Evolutionary conservation across 768 basidiomycete genomes (phyloP).

Genomic region (Auricularia auricula-judae): DNA sequence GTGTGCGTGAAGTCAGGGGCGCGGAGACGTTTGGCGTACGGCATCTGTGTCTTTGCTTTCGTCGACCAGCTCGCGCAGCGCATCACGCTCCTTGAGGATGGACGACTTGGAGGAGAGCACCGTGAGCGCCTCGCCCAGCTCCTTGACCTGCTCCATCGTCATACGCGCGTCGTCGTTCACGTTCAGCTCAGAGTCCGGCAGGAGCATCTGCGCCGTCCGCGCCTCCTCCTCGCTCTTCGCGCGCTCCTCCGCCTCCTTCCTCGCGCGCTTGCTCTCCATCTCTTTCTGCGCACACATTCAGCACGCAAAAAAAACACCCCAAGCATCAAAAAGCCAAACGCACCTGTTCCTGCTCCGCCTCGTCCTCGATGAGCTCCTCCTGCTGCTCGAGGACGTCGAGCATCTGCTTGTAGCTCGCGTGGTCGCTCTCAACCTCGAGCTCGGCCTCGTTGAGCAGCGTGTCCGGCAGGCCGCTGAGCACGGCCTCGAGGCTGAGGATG

Average conservation of each 20-base stretch:
- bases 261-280: conserved; percentile 79
- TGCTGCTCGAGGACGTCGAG: conserved; percentile 96
- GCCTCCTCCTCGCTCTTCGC: conserved; percentile 49
- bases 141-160: conserved; percentile 92
- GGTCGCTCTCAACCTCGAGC: conserved; percentile 87
- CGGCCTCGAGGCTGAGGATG: conserved; percentile 75
- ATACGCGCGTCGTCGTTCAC: conserved; percentile 73
- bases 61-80: conserved; percentile 83
- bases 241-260: conserved; percentile 66
- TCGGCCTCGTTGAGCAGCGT: conserved; percentile 96
- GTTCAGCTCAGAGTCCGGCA: conserved; percentile 83
- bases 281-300: conserved; percentile 38
- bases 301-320: not conserved
- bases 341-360: conserved; percentile 89
- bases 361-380: conserved; percentile 98
- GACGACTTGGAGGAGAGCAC: conserved; percentile 89
- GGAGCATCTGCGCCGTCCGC: conserved; percentile 63
- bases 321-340: not conserved
- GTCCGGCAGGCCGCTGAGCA: conserved; percentile 86
- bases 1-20: too few relatives aligned
- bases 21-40: conserved; percentile 26
- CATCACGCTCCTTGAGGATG: conserved; percentile 91
- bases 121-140: conserved; percentile 83
- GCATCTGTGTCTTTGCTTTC: conserved; percentile 87
- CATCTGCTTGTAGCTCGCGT: conserved; percentile 95